A percentile compares a stretch with the other conserved stretches of the same genome.
These are phyloP conservation scores for Oxytropis ochrocephala DNA, from an alignment of 306 rosid species.

Conservation along the genomic window DNA sequence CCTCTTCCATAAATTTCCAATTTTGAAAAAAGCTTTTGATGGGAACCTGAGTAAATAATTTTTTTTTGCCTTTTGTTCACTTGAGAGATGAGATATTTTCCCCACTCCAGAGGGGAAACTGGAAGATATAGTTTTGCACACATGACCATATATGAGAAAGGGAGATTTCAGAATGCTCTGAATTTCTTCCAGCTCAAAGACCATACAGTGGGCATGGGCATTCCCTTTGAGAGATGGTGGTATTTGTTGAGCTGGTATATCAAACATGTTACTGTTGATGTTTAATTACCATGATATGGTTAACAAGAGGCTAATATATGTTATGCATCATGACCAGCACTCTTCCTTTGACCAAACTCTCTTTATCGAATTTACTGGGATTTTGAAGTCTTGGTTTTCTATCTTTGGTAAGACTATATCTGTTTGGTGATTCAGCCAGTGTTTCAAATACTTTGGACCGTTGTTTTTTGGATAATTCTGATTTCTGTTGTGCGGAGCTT, in stretches of 20 bases:
- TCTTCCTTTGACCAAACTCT: neutral
- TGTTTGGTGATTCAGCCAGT: neutral
- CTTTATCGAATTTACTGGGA: neutral
- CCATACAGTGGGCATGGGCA: neutral
- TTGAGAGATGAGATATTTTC: neutral
- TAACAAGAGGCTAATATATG: neutral
- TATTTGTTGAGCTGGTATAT: neutral
- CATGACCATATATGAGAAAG: neutral
- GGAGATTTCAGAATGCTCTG: neutral
- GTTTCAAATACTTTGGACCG: slow-evolving; percentile 6
- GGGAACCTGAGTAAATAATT: neutral
- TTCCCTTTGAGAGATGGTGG: neutral
- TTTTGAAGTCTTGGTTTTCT: neutral
- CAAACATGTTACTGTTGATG: neutral
- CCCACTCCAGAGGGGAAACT: neutral
- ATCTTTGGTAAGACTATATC: neutral
- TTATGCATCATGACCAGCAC: neutral
- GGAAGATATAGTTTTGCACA: neutral
- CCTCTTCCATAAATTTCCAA: neutral
- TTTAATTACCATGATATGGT: neutral
- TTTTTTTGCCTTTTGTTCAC: neutral
- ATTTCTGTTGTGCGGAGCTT: neutral
- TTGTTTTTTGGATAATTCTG: neutral
- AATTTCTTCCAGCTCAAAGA: neutral
- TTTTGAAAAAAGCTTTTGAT: neutral